Evolutionary conservation across 2,329 filamentous ascomycete species (phyloP), one percentile per base, ranked within the genome.

Genomic region (Fusarium sp.): DNA sequence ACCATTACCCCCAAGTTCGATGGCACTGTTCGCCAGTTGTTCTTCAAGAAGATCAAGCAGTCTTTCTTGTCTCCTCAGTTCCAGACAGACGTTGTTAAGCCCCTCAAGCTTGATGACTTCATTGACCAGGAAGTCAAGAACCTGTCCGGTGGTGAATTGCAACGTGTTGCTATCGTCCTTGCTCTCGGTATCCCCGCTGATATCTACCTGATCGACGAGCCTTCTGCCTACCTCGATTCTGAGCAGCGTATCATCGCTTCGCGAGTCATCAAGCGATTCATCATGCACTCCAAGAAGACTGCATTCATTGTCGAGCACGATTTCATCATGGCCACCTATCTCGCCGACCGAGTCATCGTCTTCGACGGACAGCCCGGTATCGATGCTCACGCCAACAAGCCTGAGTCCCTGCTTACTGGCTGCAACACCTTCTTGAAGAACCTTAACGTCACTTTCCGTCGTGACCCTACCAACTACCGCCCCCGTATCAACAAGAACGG

Each of bases 201-300:
- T 78, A 98, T 99, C 78, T 99, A 99, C 82, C 87, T 99, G 71
- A 99, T 99, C 78, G 96, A 99, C 79, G 96, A 99, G 84, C 96
- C 96, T 48, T 96, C 92, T 74, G 94, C 94, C 68, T 99, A 99
- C 82, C 92, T 99, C 63, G 96, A 99, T 81, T 98, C 96, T 51
- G 96, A 99, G 84, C 96, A 99, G 84, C 95, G 96, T 92, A 97
- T 99, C 78, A 91, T 99, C 76, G 95, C 94, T 67, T 92, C 95
- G 47, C 92, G 94, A 79, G 97, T 99, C 79, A 99, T 99, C 85
- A 99, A 99, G 88, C 92, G 96, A 73, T 99, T 97, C 88, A 99
- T 99, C 83, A 99, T 99, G 96, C 95, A 99, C 86, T 91, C 94
- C 76, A 98, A 98, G 90, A 98, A 98, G 89, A 99, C 96, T 1